Percentiles rank a stretch among this genome's conserved stretches.
phyloP scores from a whole-genome alignment of 495 filamentous ascomycete genomes.

The Xeromyces bisporus region DNA sequence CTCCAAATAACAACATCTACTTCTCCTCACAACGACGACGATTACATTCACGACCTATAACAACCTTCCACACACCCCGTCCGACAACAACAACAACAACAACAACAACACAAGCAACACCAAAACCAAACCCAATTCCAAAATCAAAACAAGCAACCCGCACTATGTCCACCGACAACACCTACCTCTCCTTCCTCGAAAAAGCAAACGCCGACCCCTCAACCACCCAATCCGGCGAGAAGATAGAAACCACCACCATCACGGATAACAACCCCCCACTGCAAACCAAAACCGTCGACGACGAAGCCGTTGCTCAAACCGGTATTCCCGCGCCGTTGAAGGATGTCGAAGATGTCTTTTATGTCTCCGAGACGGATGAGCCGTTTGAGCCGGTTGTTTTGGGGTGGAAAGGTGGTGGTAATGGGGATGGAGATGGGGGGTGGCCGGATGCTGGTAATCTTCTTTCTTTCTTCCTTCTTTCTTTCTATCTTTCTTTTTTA shows the following conservation, averaged over 20 bases:
- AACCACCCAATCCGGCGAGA: constrained; percentile 14
- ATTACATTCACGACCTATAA: too few species aligned
- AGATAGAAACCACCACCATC: constrained; percentile 16
- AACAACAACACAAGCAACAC: constrained; percentile 6
- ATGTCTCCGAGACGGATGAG: constrained; percentile 69
- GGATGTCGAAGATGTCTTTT: constrained; percentile 40
- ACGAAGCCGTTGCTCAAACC: constrained; percentile 6
- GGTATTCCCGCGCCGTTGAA: constrained; percentile 40
- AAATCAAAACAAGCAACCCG: too few species aligned
- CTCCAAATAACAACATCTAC: too few species aligned
- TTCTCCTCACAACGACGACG: too few species aligned
- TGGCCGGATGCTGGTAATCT: constrained; percentile 47
- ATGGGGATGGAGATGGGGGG: constrained; percentile 29
- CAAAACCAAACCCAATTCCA: not conserved
- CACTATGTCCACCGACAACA: constrained; percentile 59
- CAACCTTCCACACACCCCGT: too few species aligned
- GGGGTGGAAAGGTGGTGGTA: constrained; percentile 36
- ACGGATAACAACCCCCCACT: too few species aligned
- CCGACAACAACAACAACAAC: not conserved
- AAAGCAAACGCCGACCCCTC: constrained; percentile 62
- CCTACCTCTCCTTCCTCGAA: constrained; percentile 65
- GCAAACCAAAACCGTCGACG: constrained; percentile 35
- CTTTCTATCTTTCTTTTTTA: constrained; percentile 2
- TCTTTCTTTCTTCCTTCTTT: constrained; percentile 10
- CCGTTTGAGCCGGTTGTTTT: constrained; percentile 62